Base-by-base conservation (phyloP, 2,329 filamentous ascomycete species). In the Furcasterigmium sp. region DNA sequence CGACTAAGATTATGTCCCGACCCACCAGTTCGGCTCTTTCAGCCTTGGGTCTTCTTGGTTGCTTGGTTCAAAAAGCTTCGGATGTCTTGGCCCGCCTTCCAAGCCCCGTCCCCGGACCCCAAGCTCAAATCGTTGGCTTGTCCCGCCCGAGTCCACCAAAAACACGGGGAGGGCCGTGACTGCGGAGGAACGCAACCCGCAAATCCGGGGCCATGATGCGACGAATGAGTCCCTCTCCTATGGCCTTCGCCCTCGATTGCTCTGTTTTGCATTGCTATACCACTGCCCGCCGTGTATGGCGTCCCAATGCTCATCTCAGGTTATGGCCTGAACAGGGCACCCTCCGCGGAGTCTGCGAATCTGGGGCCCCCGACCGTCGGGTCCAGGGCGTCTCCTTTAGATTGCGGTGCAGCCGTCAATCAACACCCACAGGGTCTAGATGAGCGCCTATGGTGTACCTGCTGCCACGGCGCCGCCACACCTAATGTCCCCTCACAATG, bases 111-210 rank as follows among this genome's bases (percentile, higher is more conserved):
- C 34, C 21, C 19, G 37, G 23, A 38, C 26, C 15, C 29, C 17
- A 18, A 26, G 28, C 5, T 21, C 13, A 14, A 19, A 17, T 36
- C 18, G 10, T 18, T 37, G 40, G 34, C 26, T 30, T 28, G 11
- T 20, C 19, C 21, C 30, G 30, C 29, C 40, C 40, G 26, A 28
- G 35, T 25, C 41, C 45, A 36, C 43, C 38, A 39, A 39, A 39
- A 43, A 25, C 37, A 41, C 43, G 28, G 44, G 36, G 13, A n/a
- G n/a, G n/a, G 13, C 19, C 29, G 17, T 20, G 41, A 29, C 19
- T 37, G 43, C 48, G 48, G 46, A 46, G 48, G 34, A 23, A 23
- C 41, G 39, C 41, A 42, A 48, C 47, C 47, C 46, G 48, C 46
- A 46, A 43, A 48, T 50, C 46, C 41, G 46, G 48, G 41, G 42